phyloP scores from a whole-genome alignment of 2,329 filamentous ascomycete species.

The Aspergillus ibericus region DNA sequence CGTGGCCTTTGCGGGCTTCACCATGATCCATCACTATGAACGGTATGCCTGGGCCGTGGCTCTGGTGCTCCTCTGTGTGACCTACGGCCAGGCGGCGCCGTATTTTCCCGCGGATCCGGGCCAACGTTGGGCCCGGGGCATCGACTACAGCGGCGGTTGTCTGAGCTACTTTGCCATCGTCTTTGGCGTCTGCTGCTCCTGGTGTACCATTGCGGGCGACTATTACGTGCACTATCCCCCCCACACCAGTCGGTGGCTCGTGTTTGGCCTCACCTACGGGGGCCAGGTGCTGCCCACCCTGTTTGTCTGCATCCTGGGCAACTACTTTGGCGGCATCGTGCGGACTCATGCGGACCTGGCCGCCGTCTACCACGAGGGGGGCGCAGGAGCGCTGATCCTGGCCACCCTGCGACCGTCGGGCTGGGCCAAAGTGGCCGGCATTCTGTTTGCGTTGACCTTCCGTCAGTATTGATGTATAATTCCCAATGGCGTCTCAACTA shows the following conservation, averaged over 20 bases:
- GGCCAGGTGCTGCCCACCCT: background rate
- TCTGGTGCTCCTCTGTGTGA: constrained; percentile 22
- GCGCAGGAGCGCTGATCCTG: background rate
- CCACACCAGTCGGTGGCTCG: background rate
- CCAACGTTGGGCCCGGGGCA: background rate
- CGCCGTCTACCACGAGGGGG: background rate
- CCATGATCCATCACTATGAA: constrained; percentile 22
- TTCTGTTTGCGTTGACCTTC: constrained; percentile 9
- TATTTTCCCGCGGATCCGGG: constrained; percentile 15
- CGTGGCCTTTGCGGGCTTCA: background rate
- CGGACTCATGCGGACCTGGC: background rate
- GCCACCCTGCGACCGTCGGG: background rate
- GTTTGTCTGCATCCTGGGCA: constrained; percentile 1
- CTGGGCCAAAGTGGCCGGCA: constrained; percentile 3
- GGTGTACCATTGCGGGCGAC: constrained; percentile 1
- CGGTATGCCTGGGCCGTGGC: constrained; percentile 30
- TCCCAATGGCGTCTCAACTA: no score
- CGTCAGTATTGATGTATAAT: background rate
- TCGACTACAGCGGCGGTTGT: constrained; percentile 25
- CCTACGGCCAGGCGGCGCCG: constrained; percentile 16
- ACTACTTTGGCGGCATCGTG: constrained; percentile 2
- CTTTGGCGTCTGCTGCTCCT: constrained; percentile 2
- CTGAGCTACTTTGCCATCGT: constrained; percentile 42
- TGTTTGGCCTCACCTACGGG: constrained; percentile 5
- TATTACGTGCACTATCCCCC: constrained; percentile 6